Conservation (phyloP, 2,329 filamentous ascomycete species). For the Madurella mycetomatis region DNA sequence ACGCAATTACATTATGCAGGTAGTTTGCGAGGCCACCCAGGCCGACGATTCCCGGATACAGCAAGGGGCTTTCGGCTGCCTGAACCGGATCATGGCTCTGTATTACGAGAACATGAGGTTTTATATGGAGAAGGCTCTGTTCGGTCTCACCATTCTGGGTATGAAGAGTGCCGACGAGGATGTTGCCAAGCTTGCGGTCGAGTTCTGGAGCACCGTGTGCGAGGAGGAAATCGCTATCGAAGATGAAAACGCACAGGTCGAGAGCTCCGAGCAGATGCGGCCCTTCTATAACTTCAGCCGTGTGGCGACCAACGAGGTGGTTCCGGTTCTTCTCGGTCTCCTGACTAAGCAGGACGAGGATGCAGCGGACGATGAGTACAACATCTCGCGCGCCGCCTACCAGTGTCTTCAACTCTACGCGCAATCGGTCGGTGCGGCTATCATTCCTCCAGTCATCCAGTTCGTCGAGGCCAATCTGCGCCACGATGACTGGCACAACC, state of each 20-base stretch:
- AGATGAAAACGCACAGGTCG: slow-evolving; percentile 78
- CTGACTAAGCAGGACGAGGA: slow-evolving; percentile 98
- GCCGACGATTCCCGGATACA: slow-evolving; percentile 87
- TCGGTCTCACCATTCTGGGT: slow-evolving; percentile 92
- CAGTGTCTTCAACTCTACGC: slow-evolving; percentile 95
- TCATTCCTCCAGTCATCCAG: slow-evolving; percentile 79
- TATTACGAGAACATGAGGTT: slow-evolving; percentile 99
- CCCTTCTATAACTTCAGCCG: slow-evolving; percentile 95
- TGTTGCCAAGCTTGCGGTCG: slow-evolving; percentile 93
- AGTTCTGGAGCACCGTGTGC: slow-evolving; percentile 99
- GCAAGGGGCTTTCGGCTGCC: slow-evolving; percentile 90
- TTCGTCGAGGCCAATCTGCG: slow-evolving; percentile 93
- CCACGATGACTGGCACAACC: slow-evolving; percentile 86
- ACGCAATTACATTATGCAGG: slow-evolving; percentile 99
- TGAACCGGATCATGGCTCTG: slow-evolving; percentile 97
- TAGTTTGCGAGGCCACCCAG: slow-evolving; percentile 97
- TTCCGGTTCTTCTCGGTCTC: slow-evolving; percentile 82
- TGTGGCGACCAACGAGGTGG: slow-evolving; percentile 88
- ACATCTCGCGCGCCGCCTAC: slow-evolving; percentile 89
- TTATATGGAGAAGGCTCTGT: slow-evolving; percentile 99
- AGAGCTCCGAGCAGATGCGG: slow-evolving; percentile 77
- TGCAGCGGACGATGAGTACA: slow-evolving; percentile 94
- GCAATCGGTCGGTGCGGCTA: slow-evolving; percentile 78
- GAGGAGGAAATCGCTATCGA: slow-evolving; percentile 98
- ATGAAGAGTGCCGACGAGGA: slow-evolving; percentile 99